Percentiles rank a stretch among this genome's conserved stretches.
These are phyloP conservation scores for Papilionanthe hybrid DNA, from an alignment of 116 monocot species.

Conservation along the genomic window DNA sequence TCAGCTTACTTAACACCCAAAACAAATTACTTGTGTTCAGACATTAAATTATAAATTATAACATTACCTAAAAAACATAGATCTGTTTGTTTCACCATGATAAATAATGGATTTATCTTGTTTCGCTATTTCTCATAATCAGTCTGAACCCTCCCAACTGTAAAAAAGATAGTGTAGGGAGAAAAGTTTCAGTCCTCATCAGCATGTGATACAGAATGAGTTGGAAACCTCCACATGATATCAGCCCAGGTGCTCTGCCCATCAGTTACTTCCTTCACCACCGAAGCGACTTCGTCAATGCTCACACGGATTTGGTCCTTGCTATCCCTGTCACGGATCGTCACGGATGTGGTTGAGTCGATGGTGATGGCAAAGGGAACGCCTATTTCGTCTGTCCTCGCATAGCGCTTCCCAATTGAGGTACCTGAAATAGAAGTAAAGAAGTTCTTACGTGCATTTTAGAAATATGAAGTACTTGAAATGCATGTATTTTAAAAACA, in stretches of 20 bases:
- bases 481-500: too few species aligned
- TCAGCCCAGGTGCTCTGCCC: slow-evolving; percentile 90
- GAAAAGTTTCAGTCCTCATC: slow-evolving; percentile 20
- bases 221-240: slow-evolving; percentile 61
- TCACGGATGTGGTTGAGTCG: slow-evolving; percentile 47
- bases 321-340: slow-evolving; percentile 83
- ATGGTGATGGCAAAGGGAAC: slow-evolving; percentile 92
- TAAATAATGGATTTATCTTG: too few species aligned
- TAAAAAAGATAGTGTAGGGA: too few species aligned
- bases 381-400: slow-evolving; percentile 85
- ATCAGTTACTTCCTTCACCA: slow-evolving; percentile 68
- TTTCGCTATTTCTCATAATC: too few species aligned
- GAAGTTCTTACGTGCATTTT: too few species aligned
- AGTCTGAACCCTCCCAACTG: too few species aligned
- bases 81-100: too few species aligned
- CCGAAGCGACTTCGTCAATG: slow-evolving; percentile 54
- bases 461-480: too few species aligned
- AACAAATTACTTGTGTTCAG: too few species aligned
- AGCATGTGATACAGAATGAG: slow-evolving; percentile 29
- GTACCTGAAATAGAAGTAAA: slow-evolving; percentile 34
- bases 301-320: slow-evolving; percentile 72
- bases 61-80: too few species aligned
- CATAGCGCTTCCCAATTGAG: slow-evolving; percentile 87
- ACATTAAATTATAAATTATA: too few species aligned
- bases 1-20: too few species aligned